Evolutionary conservation across 2,329 filamentous ascomycete genomes (phyloP), one percentile per base, ranked within the genome.

Genomic region (Diaporthe citrichinensis): DNA sequence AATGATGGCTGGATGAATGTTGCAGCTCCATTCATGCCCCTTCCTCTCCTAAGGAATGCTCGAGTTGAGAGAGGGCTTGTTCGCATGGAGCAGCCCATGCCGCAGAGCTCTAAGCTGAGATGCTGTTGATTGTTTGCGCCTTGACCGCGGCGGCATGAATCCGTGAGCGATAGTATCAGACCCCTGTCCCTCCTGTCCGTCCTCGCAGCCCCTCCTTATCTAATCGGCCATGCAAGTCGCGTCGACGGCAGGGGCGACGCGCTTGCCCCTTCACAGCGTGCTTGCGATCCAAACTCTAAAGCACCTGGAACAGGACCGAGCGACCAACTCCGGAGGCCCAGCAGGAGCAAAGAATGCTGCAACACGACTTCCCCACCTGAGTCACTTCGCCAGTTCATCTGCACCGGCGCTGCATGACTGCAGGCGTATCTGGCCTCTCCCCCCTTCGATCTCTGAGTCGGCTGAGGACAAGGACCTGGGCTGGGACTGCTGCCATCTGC

Each of bases 351-450:
- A 49, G 51, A 44, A 67, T 65, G 57, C 74, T 31, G 28, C 46
- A 73, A 25, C 74, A 74, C 31, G 41, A 62, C 68, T 49, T 75
- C 68, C 68, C 51, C 59, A 68, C 53, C 46, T 57, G 49, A 72
- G 44, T 46, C 49, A 44, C 71, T 62, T 58, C 58, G 59, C 59
- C 73, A 71, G 59, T 31, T 68, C 53, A 25, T 36, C 39, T 53
- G 68, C 69, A 74, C 41, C 71, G 62, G 75, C 55, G 57, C 76
- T 80, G 79, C 61, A 81, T 81, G 80, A 80, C 76, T 77, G 75
- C 76, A 76, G 77, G 75, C 57, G 53, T 74, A 44, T 49, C 73
- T 53, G 65, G 73, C 72, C 58, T 71, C 34, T 61, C 76, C 72
- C 69, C 72, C 76, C 77, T 78, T 75, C 78, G 75, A 77, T 62